Evolutionary conservation across 352 stramenopile species (phyloP).

Genomic region (Chrysophaeum taylorii): DNA sequence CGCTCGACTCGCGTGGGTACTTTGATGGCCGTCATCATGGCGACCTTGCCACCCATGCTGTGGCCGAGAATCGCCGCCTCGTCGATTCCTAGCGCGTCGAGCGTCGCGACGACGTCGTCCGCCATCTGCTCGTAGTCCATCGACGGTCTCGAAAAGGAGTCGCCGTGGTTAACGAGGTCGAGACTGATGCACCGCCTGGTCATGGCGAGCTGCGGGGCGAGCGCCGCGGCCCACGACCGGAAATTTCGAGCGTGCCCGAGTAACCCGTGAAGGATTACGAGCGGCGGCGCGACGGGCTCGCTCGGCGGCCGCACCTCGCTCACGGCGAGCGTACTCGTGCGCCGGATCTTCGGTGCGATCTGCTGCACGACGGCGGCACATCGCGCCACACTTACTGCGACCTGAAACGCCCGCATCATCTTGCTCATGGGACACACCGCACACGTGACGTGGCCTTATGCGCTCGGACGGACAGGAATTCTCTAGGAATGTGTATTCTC

Average conservation of each 20-base stretch:
- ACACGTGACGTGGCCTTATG: no score
- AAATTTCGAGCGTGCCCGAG: conserved; percentile 56
- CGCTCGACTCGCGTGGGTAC: conserved; percentile 40
- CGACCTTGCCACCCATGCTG: conserved; percentile 55
- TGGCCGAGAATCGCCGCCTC: conserved; percentile 48
- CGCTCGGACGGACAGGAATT: no score
- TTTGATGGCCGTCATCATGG: conserved; percentile 41
- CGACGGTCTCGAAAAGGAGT: conserved; percentile 21
- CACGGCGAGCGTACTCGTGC: no score
- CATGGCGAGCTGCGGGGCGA: conserved; percentile 36
- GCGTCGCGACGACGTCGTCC: conserved; percentile 40
- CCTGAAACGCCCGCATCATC: no score
- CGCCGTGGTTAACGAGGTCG: conserved; percentile 54
- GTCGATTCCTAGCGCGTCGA: conserved; percentile 32
- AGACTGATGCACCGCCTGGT: conserved; percentile 40
- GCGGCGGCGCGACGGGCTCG: conserved; percentile 19
- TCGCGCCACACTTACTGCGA: no score
- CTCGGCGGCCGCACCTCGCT: no score
- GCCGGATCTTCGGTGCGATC: no score
- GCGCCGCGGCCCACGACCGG: conserved; percentile 38
- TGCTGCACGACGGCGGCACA: no score
- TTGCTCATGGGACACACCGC: no score
- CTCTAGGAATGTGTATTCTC: no score
- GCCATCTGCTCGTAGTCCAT: conserved; percentile 51
- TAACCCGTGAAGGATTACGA: conserved; percentile 51